Evolutionary conservation across 2,329 filamentous ascomycete genomes (phyloP).

Genomic region (Xylariaceae sp.): DNA sequence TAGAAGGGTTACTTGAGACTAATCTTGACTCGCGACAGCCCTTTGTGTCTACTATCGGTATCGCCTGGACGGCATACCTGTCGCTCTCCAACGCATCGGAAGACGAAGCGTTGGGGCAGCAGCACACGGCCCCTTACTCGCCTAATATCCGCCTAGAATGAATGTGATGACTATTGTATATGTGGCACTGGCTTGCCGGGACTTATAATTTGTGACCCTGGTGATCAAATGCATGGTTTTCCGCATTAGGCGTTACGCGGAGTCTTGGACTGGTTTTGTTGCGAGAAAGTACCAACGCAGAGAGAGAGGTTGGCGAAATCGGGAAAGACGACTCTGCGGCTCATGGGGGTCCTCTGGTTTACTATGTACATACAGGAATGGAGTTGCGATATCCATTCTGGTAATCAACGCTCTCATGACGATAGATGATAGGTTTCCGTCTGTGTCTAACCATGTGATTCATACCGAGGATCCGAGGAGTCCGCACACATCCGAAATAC

Average conservation of each 20-base stretch:
- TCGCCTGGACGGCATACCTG: constrained; percentile 96
- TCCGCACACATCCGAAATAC: no score
- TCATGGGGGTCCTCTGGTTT: no score
- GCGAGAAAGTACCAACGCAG: neutral
- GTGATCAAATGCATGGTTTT: constrained; percentile 2
- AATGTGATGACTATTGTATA: constrained; percentile 4
- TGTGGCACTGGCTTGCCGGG: neutral
- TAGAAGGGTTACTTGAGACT: neutral
- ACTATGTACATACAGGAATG: no score
- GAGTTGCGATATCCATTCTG: no score
- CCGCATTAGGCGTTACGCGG: constrained; percentile 10
- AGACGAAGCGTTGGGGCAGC: constrained; percentile 46
- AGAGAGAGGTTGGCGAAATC: no score
- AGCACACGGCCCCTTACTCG: constrained; percentile 30
- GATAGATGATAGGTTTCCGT: no score
- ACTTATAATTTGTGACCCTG: neutral
- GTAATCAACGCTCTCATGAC: no score
- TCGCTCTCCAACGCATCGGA: constrained; percentile 87
- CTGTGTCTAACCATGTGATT: no score
- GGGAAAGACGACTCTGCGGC: no score
- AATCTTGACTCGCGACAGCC: constrained; percentile 54
- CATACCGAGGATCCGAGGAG: no score
- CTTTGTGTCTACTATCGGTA: constrained; percentile 93
- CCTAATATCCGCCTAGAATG: constrained; percentile 37
- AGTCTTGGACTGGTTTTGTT: constrained; percentile 2